Evolutionary conservation across 78 protist species (phyloP), one percentile per base, ranked within the genome.

Genomic region (Chrysochromulina parva): DNA sequence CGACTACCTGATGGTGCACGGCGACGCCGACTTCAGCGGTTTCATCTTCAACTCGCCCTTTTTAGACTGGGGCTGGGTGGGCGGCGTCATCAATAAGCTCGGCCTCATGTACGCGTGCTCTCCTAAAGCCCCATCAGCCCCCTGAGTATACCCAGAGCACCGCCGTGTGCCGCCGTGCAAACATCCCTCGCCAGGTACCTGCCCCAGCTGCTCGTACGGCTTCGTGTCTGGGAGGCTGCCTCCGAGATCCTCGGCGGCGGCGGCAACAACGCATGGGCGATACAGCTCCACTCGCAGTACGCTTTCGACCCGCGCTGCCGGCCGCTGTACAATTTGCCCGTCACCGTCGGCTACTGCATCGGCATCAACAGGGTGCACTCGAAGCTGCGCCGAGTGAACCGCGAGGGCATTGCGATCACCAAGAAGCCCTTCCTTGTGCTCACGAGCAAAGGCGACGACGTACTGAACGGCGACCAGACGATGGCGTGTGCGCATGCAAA

Each of bases 41-140:
- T 65, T 65, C 71, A 20, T 65, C 71, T 65, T 65, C 71, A 65
- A 65, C 71, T 65, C 71, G 71, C 71, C 71, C 71, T 65, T 65
- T 20, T 20, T 65, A 9, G 16, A 13, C 28, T 65, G 71, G 71
- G 71, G 71, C 9, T 65, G 71, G 71, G 71, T 20, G 28, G 71
- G 16, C 71, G 16, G 28, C 24, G n/a, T 6, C 28, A 9, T 65
- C 28, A 65, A 7, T 38, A 38, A 38, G 38, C 38, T 38, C 38
- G 38, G 38, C 38, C 38, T 38, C 38, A 38, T 38, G 38, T 38
- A 38, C 38, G 38, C 38, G 38, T 38, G 38, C 38, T 38, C 38
- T 38, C 38, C 38, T 38, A 38, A 38, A 38, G 38, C 38, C 38
- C 38, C 38, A 38, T 38, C 38, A 38, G 38, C 38, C 38, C 38